Conservation (phyloP, 495 filamentous ascomycete species). For the Melanomma pulvis-pyrius region DNA sequence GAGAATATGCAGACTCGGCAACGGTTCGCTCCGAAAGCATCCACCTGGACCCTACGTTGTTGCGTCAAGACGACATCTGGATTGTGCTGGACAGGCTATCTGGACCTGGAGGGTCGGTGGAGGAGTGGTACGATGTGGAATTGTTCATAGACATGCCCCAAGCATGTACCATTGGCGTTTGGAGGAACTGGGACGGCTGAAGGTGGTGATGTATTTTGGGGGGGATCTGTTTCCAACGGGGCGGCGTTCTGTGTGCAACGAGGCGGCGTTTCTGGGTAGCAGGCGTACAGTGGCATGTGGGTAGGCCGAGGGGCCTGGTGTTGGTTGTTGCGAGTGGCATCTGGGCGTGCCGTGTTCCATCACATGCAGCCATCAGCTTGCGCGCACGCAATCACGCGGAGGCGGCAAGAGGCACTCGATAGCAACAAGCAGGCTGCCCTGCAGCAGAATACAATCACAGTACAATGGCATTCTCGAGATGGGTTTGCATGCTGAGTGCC, state of each 20-base stretch:
- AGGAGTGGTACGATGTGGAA: slow-evolving; percentile 45
- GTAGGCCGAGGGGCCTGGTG: background rate
- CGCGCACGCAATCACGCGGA: background rate
- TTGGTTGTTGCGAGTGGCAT: background rate
- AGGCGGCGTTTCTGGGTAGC: background rate
- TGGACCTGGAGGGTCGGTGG: slow-evolving; percentile 27
- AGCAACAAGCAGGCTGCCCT: background rate
- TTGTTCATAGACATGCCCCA: slow-evolving; percentile 40
- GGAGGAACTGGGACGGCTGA: slow-evolving; percentile 44
- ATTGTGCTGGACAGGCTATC: slow-evolving; percentile 71
- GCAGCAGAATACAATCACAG: background rate
- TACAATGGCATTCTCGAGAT: background rate
- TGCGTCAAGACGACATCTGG: slow-evolving; percentile 62
- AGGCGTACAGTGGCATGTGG: background rate
- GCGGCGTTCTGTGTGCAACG: background rate
- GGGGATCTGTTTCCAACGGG: too few species aligned
- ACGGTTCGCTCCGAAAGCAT: slow-evolving; percentile 70
- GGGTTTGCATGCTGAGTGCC: background rate
- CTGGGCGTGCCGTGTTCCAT: background rate
- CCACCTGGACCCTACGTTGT: slow-evolving; percentile 63
- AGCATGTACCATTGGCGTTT: slow-evolving; percentile 39
- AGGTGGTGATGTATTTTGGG: too few species aligned
- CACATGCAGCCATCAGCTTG: background rate
- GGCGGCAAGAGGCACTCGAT: background rate
- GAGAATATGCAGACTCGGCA: slow-evolving; percentile 68